These are phyloP conservation scores for Phyllosticta citrichinensis DNA, from an alignment of 2,329 filamentous ascomycete genomes.

Conservation along the genomic window DNA sequence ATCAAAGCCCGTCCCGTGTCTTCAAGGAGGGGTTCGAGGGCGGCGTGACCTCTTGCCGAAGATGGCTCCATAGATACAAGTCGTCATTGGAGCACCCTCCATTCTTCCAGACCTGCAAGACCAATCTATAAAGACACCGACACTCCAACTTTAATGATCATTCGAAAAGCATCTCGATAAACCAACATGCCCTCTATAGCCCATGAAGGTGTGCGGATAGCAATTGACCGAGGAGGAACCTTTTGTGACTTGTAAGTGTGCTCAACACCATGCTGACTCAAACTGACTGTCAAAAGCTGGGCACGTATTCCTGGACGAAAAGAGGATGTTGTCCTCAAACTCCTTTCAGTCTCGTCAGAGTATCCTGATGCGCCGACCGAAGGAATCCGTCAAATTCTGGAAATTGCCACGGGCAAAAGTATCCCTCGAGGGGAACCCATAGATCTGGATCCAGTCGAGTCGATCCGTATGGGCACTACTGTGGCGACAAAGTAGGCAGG, in stretches of 20 bases:
- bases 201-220: conserved; percentile 55
- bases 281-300: conserved; percentile 42
- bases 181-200: conserved; percentile 5
- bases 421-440: conserved; percentile 18
- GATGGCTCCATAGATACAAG: background rate
- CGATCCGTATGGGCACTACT: conserved; percentile 38
- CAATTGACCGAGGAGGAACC: conserved; percentile 43
- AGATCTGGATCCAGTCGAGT: conserved; percentile 14
- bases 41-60: background rate
- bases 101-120: background rate
- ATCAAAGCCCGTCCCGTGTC: background rate
- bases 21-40: background rate
- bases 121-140: background rate
- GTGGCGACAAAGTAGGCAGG: conserved; percentile 64
- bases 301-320: conserved; percentile 80
- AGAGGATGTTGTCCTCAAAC: conserved; percentile 46
- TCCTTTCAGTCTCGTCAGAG: conserved; percentile 21
- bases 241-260: conserved; percentile 1
- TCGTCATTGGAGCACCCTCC: background rate
- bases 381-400: conserved; percentile 23
- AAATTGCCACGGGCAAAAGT: conserved; percentile 10
- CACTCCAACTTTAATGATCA: background rate
- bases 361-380: conserved; percentile 25
- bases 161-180: background rate
- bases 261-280: background rate